Conservation (phyloP, 768 basidiomycete genomes). For the Mycena metata region DNA sequence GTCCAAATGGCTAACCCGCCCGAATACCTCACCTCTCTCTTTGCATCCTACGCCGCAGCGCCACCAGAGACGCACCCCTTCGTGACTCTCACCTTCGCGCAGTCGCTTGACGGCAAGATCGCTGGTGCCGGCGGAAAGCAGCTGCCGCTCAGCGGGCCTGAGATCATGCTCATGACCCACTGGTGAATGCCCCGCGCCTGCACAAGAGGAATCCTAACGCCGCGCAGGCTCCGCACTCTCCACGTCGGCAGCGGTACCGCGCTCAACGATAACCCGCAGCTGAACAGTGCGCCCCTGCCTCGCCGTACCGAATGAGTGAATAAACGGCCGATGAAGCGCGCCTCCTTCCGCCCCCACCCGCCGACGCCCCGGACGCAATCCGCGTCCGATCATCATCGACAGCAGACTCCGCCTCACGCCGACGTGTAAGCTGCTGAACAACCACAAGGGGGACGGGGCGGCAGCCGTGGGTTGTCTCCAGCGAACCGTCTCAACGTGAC, state of each 20-base stretch:
- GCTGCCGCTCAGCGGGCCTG: conserved; percentile 84
- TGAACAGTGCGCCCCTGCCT: conserved; percentile 76
- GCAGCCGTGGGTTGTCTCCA: conserved; percentile 78
- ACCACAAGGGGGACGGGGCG: conserved; percentile 72
- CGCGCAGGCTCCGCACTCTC: conserved; percentile 85
- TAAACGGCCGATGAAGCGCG: conserved; percentile 57
- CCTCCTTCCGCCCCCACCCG: conserved; percentile 56
- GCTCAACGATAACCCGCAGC: conserved; percentile 91
- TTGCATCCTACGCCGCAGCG: conserved; percentile 40
- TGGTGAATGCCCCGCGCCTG: conserved; percentile 64
- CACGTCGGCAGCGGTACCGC: conserved; percentile 95
- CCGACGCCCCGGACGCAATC: conserved; percentile 59
- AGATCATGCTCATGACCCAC: conserved; percentile 95
- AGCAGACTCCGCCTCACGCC: conserved; percentile 74
- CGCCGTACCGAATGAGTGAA: not conserved
- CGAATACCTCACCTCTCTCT: conserved; percentile 43
- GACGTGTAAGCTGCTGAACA: conserved; percentile 78
- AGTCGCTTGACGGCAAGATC: conserved; percentile 90
- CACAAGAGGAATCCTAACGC: conserved; percentile 11
- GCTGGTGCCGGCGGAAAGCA: conserved; percentile 81
- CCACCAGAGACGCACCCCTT: conserved; percentile 57
- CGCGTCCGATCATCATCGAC: conserved; percentile 90
- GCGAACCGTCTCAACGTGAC: conserved; percentile 17
- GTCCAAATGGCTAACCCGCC: conserved; percentile 39
- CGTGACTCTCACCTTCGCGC: conserved; percentile 89